Conservation (phyloP, 306 rosid species). For the Benincasa hispida region DNA sequence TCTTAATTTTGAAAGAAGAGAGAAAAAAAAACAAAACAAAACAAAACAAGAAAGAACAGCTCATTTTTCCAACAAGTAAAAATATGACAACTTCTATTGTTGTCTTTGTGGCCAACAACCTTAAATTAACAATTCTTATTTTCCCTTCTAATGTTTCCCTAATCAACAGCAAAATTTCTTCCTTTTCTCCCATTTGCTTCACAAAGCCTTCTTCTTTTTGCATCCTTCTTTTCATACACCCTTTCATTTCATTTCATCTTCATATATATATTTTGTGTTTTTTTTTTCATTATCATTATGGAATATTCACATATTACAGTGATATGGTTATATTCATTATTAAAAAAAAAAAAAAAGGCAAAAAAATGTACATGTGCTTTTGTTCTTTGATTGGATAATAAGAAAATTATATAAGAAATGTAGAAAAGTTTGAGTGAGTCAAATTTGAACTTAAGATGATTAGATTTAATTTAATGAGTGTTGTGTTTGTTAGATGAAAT, state of each 20-base stretch:
- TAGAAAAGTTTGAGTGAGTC: not conserved
- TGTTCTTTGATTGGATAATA: not conserved
- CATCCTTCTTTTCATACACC: not conserved
- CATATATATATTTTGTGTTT: not conserved
- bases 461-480: not conserved
- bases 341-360: not conserved
- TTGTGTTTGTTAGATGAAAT: not conserved
- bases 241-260: not conserved
- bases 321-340: not conserved
- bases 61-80: not conserved
- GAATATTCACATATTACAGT: not conserved
- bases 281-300: not conserved
- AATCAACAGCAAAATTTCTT: not conserved
- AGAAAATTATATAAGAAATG: not conserved
- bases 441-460: not conserved
- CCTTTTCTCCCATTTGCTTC: not conserved
- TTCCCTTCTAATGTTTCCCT: slow-evolving; percentile 4
- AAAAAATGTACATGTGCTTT: not conserved
- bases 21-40: not conserved
- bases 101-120: not conserved
- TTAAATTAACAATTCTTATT: not conserved
- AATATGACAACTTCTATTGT: not conserved
- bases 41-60: not conserved
- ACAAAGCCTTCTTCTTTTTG: no score
- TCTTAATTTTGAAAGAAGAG: not conserved